Conservation (phyloP, 2,329 filamentous ascomycete species). For the Fusarium irregulare region DNA sequence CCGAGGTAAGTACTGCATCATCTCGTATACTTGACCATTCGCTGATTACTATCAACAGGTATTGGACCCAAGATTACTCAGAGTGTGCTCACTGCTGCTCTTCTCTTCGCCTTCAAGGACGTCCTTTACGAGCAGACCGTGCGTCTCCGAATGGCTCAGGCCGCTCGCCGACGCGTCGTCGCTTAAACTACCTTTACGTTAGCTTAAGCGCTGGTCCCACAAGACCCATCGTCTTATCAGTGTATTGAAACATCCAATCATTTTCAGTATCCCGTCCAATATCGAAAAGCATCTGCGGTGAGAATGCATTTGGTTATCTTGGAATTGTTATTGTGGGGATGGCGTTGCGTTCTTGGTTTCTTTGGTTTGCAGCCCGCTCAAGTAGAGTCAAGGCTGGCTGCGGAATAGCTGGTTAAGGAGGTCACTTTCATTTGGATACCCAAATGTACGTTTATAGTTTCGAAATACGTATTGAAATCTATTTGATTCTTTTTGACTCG, state of each 20-base stretch:
- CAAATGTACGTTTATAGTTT: constrained; percentile 39
- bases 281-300: constrained; percentile 29
- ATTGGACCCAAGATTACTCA: constrained; percentile 97
- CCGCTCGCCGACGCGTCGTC: constrained; percentile 54
- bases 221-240: constrained; percentile 11
- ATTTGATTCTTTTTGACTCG: constrained; percentile 16
- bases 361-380: constrained; percentile 10
- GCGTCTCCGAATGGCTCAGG: constrained; percentile 65
- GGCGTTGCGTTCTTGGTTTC: constrained; percentile 28
- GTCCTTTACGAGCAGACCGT: constrained; percentile 88
- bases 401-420: constrained; percentile 15
- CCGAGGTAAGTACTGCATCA: constrained; percentile 72
- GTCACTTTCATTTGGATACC: constrained; percentile 44
- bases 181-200: constrained; percentile 43
- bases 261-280: constrained; percentile 12
- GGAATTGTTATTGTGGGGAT: constrained; percentile 20
- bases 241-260: constrained; percentile 11
- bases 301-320: constrained; percentile 25
- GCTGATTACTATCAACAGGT: constrained; percentile 63
- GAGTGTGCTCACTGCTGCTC: constrained; percentile 94
- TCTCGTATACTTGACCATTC: not conserved
- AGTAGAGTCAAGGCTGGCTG: constrained; percentile 8
- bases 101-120: constrained; percentile 98
- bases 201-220: constrained; percentile 9
- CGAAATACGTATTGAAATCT: constrained; percentile 31